phyloP scores from a whole-genome alignment of 1,284 basidiomycete species.

The Violaceomyces palustris region DNA sequence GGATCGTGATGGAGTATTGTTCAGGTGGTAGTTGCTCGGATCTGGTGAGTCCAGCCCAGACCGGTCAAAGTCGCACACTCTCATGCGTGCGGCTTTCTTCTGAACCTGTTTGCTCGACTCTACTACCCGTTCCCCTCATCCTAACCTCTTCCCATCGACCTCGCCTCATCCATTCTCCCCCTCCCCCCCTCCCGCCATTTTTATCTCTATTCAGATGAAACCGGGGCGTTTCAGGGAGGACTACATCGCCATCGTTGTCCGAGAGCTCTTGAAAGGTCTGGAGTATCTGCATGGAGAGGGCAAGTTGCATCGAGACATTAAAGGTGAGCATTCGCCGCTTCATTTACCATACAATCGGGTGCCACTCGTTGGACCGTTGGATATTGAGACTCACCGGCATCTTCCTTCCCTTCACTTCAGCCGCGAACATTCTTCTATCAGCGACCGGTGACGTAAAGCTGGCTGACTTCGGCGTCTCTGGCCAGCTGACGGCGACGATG shows the following conservation, averaged over 20 bases:
- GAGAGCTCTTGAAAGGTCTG: constrained; percentile 83
- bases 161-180: neutral
- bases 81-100: neutral
- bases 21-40: constrained; percentile 59
- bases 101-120: constrained; percentile 9
- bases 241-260: constrained; percentile 93
- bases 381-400: neutral
- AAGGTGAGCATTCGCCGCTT: constrained; percentile 69
- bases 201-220: constrained; percentile 72
- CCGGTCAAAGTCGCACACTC: constrained; percentile 1
- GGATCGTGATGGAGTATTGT: constrained; percentile 98
- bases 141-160: no score
- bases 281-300: constrained; percentile 94
- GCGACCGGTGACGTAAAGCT: constrained; percentile 95
- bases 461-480: constrained; percentile 97
- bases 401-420: no score
- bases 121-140: no score
- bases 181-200: neutral
- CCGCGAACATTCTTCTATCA: constrained; percentile 89
- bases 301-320: constrained; percentile 96
- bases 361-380: neutral
- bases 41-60: constrained; percentile 55
- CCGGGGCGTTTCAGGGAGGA: constrained; percentile 94
- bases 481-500: constrained; percentile 84
- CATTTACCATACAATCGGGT: neutral